Base-by-base conservation (phyloP, 75 land plant genomes). In the Pseudotsuga menziesii region DNA sequence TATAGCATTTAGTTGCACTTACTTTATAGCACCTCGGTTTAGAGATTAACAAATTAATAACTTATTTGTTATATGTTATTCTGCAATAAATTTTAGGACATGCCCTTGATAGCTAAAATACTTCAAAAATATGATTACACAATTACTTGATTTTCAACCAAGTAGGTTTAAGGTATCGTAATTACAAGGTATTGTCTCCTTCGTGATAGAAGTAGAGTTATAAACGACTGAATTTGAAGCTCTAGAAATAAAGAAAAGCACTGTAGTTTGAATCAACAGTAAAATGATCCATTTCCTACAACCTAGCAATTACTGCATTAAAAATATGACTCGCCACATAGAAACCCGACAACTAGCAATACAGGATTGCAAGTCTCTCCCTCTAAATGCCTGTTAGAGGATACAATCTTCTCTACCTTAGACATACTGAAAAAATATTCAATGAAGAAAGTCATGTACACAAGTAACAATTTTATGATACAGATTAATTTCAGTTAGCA, bases 371-470 rank as follows among this genome's bases (percentile, higher is more conserved):
- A 39, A 41, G 23, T 41, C 22, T 69, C 22, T 39, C 54, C 52
- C 13, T 35, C 48, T 23, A 69, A 41, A 69, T 44, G 35, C 72
- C 13, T 3, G n/a, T 2, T 9, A 69, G 39, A 69, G 72, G 48
- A 69, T 2, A 44, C 32, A 69, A 11, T 41, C 52, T 36, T 35
- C 54, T 48, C 54, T 48, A 19, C 54, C 41, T 41, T 7, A n/a
- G 4, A 19, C 23, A 39, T 41, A 41, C 72, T 41, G 72, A 69
- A 69, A 69, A n/a, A 20, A 0, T 39, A 52, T 69, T 69, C 54
- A 69, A 69, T 41, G 48, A 69, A 20, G 72, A 52, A 69, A 48
- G 72, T 41, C 72, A 35, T 66, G 41, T 69, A 69, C 54, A 41
- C 23, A 41, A 69, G 72, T 69, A 36, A 69, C 54, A 41, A 69